These are phyloP conservation scores for Mycogone perniciosa DNA, from an alignment of 2,329 filamentous ascomycete genomes.

Conservation along the genomic window DNA sequence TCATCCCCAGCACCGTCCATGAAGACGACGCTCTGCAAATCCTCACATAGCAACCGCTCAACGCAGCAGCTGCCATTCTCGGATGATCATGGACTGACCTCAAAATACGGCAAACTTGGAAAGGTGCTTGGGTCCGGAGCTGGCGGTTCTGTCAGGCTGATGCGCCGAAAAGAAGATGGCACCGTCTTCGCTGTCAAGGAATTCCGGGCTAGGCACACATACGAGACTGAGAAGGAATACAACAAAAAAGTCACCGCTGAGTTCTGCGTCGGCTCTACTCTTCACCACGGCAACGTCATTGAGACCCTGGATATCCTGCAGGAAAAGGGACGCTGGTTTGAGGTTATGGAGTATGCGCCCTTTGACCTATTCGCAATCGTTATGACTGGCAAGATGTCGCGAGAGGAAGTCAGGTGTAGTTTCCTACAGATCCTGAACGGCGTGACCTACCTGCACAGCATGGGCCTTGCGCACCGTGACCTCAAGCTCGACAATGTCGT, in stretches of 20 bases:
- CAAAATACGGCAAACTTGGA: conserved; percentile 93
- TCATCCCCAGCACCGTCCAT: conserved; percentile 55
- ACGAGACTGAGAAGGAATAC: conserved; percentile 92
- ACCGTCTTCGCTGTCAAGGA: conserved; percentile 97
- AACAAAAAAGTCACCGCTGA: conserved; percentile 97
- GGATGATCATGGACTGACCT: conserved; percentile 83
- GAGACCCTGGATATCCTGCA: conserved; percentile 95
- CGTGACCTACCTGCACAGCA: conserved; percentile 88
- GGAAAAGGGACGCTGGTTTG: conserved; percentile 91
- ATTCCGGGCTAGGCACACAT: conserved; percentile 83
- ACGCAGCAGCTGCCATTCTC: conserved; percentile 75
- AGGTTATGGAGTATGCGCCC: conserved; percentile 98
- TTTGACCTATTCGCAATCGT: conserved; percentile 96
- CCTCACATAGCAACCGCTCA: conserved; percentile 29
- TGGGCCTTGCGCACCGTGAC: conserved; percentile 91
- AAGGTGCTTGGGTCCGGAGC: conserved; percentile 90
- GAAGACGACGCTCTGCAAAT: conserved; percentile 37
- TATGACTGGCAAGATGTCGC: conserved; percentile 96
- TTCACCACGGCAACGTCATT: conserved; percentile 97
- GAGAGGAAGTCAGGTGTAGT: conserved; percentile 82
- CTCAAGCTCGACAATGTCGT: conserved; percentile 97
- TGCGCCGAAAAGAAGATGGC: conserved; percentile 88
- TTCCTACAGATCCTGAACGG: conserved; percentile 94
- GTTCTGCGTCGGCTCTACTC: conserved; percentile 93
- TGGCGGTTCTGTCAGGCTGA: conserved; percentile 85